These are phyloP conservation scores for Bothriochloa decipiens DNA, from an alignment of 176 grass and related monocot genomes.

Conservation along the genomic window DNA sequence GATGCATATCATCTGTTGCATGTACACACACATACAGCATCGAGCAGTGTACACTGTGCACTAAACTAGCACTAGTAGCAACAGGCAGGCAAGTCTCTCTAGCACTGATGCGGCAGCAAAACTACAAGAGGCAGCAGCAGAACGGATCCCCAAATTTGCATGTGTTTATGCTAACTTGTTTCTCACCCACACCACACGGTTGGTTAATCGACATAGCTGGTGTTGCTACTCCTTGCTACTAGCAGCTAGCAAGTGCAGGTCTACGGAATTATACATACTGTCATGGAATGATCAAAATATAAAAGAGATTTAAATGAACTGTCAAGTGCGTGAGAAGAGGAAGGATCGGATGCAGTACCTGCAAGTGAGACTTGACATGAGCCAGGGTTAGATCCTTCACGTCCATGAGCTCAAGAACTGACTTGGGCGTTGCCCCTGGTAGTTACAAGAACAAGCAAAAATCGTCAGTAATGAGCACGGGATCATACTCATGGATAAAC, in stretches of 20 bases:
- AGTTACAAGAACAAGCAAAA: neutral
- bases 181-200: neutral
- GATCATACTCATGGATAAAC: neutral
- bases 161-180: conserved; percentile 26
- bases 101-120: conserved; percentile 47
- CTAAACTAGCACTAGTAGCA: neutral
- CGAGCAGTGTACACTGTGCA: conserved; percentile 32
- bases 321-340: neutral
- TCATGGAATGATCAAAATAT: neutral
- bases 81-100: conserved; percentile 28
- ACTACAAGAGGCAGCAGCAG: neutral
- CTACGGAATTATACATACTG: too few species aligned
- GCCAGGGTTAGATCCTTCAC: conserved; percentile 83
- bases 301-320: too few species aligned
- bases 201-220: neutral
- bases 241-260: neutral
- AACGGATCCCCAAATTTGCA: conserved; percentile 36
- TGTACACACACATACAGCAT: conserved; percentile 37
- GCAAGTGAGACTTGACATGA: conserved; percentile 87
- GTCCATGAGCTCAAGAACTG: conserved; percentile 89
- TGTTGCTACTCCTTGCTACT: neutral
- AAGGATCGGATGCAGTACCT: conserved; percentile 43
- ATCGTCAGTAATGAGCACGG: neutral
- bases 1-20: conserved; percentile 32
- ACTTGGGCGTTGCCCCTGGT: conserved; percentile 69